Base-by-base conservation (phyloP, 768 basidiomycete species). In the Epithele typhae region DNA sequence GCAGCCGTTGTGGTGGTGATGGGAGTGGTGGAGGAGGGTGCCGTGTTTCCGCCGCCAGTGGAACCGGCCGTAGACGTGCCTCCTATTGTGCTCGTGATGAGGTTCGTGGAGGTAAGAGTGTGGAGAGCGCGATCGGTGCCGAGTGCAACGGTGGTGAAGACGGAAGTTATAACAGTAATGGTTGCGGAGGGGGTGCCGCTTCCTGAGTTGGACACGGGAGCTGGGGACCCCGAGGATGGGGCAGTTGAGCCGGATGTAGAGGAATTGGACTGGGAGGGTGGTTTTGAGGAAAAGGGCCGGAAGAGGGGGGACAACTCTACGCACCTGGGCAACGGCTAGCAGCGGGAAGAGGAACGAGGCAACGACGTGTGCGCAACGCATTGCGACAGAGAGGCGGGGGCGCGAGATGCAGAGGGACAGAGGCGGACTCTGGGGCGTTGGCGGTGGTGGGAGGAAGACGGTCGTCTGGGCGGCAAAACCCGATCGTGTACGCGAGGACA, bases 1-100 rank as follows among this genome's bases (percentile, higher is more conserved):
- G 83, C 66, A 1, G 85, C 84, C 9, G 85, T 86, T 6, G 85
- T 77, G 8, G 78, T 67, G n/a, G 64, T 63, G 1, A 70, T 61
- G 3, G 42, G 25, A 2, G 73, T 63, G 4, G 72, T 64, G 2
- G 79, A 56, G 19, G 59, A 47, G n/a, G 70, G 56, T 1, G 68
- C 64, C 15, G 57, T 56, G 33, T 45, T 54, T 44, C 68, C 69
- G 42, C 55, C 56, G n/a, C 40, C 44, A 11, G 54, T 44, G 30
- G 30, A 21, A n/a, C 42, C 55, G 23, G 50, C 57, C 15, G 51
- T 45, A 9, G 53, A n/a, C 35, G 35, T n/a, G 7, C 15, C 15
- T 17, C 9, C 35, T 36, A 63, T 15, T 77, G 51, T 74, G 32
- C 76, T 64, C 14, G 81, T 75, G 53, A 78, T 57, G 46, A 78